Conservation (phyloP, 768 basidiomycete genomes). For the Nidularia sp. region DNA sequence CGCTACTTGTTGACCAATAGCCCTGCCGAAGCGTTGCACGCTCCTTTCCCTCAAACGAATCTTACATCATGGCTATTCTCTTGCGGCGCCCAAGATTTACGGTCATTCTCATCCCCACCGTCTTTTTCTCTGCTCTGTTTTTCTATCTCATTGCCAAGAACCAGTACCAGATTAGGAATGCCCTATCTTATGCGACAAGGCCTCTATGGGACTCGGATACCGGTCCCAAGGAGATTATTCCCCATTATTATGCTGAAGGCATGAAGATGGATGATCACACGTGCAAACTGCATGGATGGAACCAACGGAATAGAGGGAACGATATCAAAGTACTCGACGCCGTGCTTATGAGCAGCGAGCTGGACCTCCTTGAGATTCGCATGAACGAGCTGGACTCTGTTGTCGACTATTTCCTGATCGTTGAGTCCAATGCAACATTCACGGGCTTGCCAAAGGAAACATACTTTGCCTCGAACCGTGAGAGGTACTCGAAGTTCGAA, state of each 20-base stretch:
- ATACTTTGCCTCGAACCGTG: constrained; percentile 41
- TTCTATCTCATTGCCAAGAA: constrained; percentile 34
- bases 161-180: constrained; percentile 47
- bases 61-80: constrained; percentile 10
- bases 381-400: constrained; percentile 55
- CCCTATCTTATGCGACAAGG: constrained; percentile 51
- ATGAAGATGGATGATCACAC: constrained; percentile 35
- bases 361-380: constrained; percentile 61
- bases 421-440: constrained; percentile 61
- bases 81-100: constrained; percentile 23
- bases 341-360: constrained; percentile 58
- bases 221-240: constrained; percentile 41
- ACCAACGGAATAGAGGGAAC: constrained; percentile 22
- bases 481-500: constrained; percentile 43
- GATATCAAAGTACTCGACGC: constrained; percentile 50
- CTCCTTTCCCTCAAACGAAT: not conserved
- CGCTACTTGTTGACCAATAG: constrained; percentile 7
- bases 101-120: constrained; percentile 24
- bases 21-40: constrained; percentile 10
- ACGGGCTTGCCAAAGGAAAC: constrained; percentile 55
- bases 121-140: constrained; percentile 21
- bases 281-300: constrained; percentile 55
- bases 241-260: constrained; percentile 57
- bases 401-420: constrained; percentile 57
- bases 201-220: constrained; percentile 56